phyloP scores from a whole-genome alignment of 192 early-diverging fungal genomes.

The Gaertneriomyces sp. region DNA sequence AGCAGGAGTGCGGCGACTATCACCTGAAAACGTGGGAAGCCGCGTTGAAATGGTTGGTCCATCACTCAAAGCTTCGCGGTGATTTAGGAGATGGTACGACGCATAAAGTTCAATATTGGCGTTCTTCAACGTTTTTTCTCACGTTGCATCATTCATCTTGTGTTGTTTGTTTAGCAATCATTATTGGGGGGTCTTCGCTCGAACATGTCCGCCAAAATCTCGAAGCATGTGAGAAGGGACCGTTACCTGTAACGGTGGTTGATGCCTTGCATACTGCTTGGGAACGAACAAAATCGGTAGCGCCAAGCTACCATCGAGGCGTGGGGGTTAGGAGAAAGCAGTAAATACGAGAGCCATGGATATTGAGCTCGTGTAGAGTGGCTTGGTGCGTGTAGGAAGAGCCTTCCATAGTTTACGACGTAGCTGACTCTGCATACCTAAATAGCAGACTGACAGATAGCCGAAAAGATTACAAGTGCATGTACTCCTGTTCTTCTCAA shows the following conservation, averaged over 20 bases:
- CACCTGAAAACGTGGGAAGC: slow-evolving; percentile 9
- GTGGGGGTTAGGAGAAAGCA: too few species aligned
- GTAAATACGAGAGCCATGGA: too few species aligned
- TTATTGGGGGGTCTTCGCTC: slow-evolving; percentile 46
- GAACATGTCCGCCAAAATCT: slow-evolving; percentile 49
- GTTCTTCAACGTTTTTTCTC: neutral
- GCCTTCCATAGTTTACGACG: too few species aligned
- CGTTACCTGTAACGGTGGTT: slow-evolving; percentile 50
- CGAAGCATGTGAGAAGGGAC: slow-evolving; percentile 46
- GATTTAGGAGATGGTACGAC: slow-evolving; percentile 36
- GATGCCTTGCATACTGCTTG: slow-evolving; percentile 55
- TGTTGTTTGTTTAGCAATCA: slow-evolving; percentile 24
- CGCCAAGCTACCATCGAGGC: slow-evolving; percentile 12
- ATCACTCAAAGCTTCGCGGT: slow-evolving; percentile 42
- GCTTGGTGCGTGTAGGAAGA: too few species aligned
- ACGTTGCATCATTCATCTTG: neutral
- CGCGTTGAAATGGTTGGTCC: slow-evolving; percentile 45
- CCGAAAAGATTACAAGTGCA: too few species aligned
- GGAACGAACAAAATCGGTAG: slow-evolving; percentile 33
- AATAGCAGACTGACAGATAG: too few species aligned
- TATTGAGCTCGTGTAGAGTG: too few species aligned
- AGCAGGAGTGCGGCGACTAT: slow-evolving; percentile 19
- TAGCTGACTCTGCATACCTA: too few species aligned
- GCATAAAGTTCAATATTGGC: slow-evolving; percentile 10
- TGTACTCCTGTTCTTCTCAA: too few species aligned